Conservation (phyloP, 2,329 filamentous ascomycete species). For the Zymoseptoria pseudotritici region DNA sequence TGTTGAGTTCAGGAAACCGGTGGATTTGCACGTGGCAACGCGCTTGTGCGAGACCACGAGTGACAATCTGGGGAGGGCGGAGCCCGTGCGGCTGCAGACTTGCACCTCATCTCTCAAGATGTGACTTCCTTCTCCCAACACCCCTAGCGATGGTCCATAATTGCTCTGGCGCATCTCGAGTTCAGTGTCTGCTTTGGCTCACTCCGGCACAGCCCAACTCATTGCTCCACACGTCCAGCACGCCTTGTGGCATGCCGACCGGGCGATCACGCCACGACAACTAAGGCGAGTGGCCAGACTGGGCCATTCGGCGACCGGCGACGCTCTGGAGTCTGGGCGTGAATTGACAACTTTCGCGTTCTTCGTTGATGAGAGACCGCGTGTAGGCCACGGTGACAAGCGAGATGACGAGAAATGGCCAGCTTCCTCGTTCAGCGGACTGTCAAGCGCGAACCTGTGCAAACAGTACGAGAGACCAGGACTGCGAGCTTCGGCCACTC, state of each 20-base stretch:
- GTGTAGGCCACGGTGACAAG: background rate
- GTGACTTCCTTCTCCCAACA: no score
- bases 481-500: background rate
- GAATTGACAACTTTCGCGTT: background rate
- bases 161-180: no score
- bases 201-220: background rate
- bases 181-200: background rate
- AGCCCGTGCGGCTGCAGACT: no score
- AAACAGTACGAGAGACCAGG: background rate
- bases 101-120: no score
- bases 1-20: no score
- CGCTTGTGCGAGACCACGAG: background rate
- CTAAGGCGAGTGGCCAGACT: background rate
- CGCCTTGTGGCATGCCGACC: background rate
- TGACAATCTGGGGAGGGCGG: no score
- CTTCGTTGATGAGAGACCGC: background rate
- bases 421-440: no score
- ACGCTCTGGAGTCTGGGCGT: no score
- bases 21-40: background rate
- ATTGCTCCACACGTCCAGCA: background rate
- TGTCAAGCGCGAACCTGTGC: background rate
- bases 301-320: no score
- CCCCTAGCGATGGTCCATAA: no score
- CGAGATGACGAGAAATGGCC: background rate
- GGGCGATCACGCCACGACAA: background rate